phyloP scores from a whole-genome alignment of 1,139 yeast species.

The Lodderomyces pseudojiufengensis region DNA sequence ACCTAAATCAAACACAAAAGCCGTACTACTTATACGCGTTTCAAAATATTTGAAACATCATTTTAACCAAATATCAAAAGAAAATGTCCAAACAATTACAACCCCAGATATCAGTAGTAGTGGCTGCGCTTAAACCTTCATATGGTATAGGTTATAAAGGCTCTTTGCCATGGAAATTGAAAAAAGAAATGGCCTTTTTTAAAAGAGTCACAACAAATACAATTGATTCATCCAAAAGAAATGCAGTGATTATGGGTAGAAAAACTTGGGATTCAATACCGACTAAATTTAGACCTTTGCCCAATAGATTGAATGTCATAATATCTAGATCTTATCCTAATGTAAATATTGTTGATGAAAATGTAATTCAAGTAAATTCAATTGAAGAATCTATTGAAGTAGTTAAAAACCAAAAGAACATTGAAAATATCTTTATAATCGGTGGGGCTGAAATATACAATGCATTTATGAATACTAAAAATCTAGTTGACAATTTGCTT shows the following conservation, averaged over 20 bases:
- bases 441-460: slow-evolving; percentile 93
- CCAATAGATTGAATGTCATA: slow-evolving; percentile 70
- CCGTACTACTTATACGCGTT: no score
- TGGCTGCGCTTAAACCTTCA: slow-evolving; percentile 79
- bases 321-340: slow-evolving; percentile 47
- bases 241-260: slow-evolving; percentile 95
- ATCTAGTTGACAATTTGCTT: slow-evolving; percentile 52
- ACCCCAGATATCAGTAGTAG: slow-evolving; percentile 54
- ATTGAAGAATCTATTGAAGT: slow-evolving; percentile 41
- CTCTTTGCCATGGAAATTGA: slow-evolving; percentile 81
- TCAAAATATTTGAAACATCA: not conserved
- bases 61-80: slow-evolving; percentile 2
- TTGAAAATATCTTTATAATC: slow-evolving; percentile 70
- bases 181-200: slow-evolving; percentile 83
- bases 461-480: slow-evolving; percentile 40
- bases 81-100: no score
- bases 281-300: slow-evolving; percentile 73
- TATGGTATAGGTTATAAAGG: slow-evolving; percentile 86
- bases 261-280: slow-evolving; percentile 97
- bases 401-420: slow-evolving; percentile 7
- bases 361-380: slow-evolving; percentile 42
- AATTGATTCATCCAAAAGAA: slow-evolving; percentile 29
- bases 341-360: slow-evolving; percentile 19
- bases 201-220: slow-evolving; percentile 61
- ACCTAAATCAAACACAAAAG: no score